These are phyloP conservation scores for Rhazya stricta DNA, from an alignment of 257 asterid species.

Conservation along the genomic window DNA sequence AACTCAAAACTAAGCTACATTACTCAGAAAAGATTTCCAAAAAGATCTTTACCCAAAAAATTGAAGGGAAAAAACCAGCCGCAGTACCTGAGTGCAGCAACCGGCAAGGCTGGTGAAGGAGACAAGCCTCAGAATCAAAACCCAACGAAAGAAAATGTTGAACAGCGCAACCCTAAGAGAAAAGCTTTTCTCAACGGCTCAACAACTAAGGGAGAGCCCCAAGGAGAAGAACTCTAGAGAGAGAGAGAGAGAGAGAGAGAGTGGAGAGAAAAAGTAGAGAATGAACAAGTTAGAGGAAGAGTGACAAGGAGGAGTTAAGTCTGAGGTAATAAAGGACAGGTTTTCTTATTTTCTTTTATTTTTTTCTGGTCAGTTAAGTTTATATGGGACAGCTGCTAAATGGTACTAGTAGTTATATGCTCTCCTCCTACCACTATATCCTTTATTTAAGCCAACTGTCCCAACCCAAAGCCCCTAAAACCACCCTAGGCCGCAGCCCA, in stretches of 20 bases:
- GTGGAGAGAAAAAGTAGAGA: neutral
- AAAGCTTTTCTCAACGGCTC: neutral
- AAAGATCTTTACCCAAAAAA: neutral
- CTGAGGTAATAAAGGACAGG: neutral
- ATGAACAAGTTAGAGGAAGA: neutral
- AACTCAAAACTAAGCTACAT: neutral
- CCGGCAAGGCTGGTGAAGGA: neutral
- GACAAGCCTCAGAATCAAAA: neutral
- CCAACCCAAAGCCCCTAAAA: too few relatives aligned
- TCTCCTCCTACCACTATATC: neutral
- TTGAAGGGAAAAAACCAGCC: neutral
- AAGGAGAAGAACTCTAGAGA: neutral
- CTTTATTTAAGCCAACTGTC: slow-evolving; percentile 5
- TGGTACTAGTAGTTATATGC: too few relatives aligned
- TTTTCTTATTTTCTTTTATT: neutral
- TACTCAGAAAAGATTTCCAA: neutral
- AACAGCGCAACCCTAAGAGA: neutral
- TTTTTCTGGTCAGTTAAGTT: neutral
- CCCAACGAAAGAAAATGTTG: too few relatives aligned
- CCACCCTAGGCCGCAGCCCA: too few relatives aligned
- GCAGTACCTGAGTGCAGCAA: neutral
- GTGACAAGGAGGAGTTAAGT: neutral
- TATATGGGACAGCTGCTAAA: slow-evolving; percentile 12
- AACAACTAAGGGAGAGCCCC: neutral
- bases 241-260: neutral